Conservation (phyloP, 371 early-diverging fungal genomes). For the Synchytrium microbalum region DNA sequence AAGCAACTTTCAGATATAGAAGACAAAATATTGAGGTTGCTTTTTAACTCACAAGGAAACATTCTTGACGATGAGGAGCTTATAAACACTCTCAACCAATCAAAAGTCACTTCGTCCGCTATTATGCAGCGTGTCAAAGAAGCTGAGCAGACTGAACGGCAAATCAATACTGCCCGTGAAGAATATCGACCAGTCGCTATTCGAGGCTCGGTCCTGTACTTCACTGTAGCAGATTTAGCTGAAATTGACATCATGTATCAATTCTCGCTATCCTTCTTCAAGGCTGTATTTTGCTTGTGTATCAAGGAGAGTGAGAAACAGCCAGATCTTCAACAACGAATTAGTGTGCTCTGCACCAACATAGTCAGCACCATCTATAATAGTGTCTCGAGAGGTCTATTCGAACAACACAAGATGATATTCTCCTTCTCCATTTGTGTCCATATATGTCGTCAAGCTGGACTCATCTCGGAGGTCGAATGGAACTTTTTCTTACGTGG, state of each 20-base stretch:
- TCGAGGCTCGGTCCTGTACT: conserved; percentile 49
- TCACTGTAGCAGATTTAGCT: conserved; percentile 44
- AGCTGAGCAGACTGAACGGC: conserved; percentile 44
- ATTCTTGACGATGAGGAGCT: conserved; percentile 53
- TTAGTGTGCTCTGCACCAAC: conserved; percentile 37
- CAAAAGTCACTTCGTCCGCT: conserved; percentile 50
- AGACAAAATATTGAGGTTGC: conserved; percentile 45
- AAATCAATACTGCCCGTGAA: conserved; percentile 48
- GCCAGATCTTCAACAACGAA: conserved; percentile 33
- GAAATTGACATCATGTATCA: conserved; percentile 54
- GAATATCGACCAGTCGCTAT: conserved; percentile 47
- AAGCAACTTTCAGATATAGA: conserved; percentile 50
- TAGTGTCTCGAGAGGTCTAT: conserved; percentile 46
- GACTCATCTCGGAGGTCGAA: conserved; percentile 28
- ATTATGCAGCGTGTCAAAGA: conserved; percentile 44
- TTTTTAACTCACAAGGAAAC: conserved; percentile 48
- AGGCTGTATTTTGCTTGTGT: conserved; percentile 42
- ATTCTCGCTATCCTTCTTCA: conserved; percentile 50
- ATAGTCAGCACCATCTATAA: conserved; percentile 36
- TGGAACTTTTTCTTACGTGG: conserved; percentile 51
- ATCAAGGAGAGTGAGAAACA: conserved; percentile 40
- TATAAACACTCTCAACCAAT: conserved; percentile 48
- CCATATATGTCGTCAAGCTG: conserved; percentile 37
- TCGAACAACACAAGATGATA: conserved; percentile 48
- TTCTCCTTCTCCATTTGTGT: conserved; percentile 48